Evolutionary conservation across 2,329 filamentous ascomycete genomes (phyloP).

Genomic region (Coniochaeta ligniaria): DNA sequence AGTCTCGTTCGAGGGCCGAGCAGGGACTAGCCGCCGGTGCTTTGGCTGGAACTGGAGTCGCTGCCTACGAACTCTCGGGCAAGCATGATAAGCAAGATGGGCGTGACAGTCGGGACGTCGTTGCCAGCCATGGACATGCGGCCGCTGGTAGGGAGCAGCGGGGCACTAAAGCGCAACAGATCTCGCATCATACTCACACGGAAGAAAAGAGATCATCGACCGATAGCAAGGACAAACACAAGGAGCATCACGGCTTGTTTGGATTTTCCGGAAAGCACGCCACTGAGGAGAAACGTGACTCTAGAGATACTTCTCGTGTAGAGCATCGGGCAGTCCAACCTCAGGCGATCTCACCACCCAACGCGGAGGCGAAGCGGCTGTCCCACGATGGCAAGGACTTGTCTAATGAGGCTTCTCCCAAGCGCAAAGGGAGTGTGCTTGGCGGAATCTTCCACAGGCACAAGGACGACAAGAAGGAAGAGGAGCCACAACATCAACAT

Average conservation of each 20-base stretch:
- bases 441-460: conserved; percentile 15
- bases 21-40: not conserved
- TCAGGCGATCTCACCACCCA: not conserved
- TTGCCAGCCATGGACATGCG: not conserved
- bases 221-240: not conserved
- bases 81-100: not conserved
- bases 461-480: conserved; percentile 9
- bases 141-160: not conserved
- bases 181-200: not conserved
- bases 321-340: not conserved
- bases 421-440: conserved; percentile 10
- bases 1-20: not conserved
- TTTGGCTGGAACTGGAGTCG: not conserved
- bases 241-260: not conserved
- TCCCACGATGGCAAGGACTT: conserved; percentile 5
- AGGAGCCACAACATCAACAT: conserved; percentile 1
- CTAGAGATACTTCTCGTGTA: not conserved
- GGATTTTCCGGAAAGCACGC: not conserved
- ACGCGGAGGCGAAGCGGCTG: conserved; percentile 1
- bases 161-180: not conserved
- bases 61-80: not conserved
- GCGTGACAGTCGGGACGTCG: not conserved
- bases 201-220: not conserved
- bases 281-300: not conserved
- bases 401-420: conserved; percentile 5